Conservation (phyloP, 805 yeast genomes). For the Kazachstania bromeliacearum region DNA sequence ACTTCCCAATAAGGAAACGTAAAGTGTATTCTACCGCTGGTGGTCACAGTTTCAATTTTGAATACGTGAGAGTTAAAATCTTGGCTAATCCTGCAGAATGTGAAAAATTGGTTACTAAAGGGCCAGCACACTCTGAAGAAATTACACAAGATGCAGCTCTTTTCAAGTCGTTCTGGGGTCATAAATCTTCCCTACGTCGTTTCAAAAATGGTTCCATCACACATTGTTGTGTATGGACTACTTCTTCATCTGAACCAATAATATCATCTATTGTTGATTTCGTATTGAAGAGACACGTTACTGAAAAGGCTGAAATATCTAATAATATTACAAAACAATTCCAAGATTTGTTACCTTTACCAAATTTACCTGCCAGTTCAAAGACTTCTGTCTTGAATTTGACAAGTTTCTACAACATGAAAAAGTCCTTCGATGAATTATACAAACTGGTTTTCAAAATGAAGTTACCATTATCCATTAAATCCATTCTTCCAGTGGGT, state of each 20-base stretch:
- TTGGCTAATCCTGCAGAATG: conserved; percentile 60
- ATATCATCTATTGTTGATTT: conserved; percentile 56
- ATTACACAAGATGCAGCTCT: conserved; percentile 42
- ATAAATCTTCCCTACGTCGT: conserved; percentile 72
- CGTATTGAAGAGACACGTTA: conserved; percentile 55
- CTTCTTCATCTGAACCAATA: conserved; percentile 49
- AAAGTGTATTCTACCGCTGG: conserved; percentile 34
- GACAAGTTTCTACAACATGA: conserved; percentile 35
- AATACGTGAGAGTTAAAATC: conserved; percentile 47
- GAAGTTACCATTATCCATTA: conserved; percentile 62
- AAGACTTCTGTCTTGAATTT: conserved; percentile 42
- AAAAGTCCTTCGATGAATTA: conserved; percentile 49
- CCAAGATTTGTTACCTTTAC: conserved; percentile 46
- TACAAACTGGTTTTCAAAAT: conserved; percentile 42
- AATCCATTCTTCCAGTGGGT: conserved; percentile 64
- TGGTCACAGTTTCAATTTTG: conserved; percentile 21
- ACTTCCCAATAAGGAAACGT: conserved; percentile 38
- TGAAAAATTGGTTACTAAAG: conserved; percentile 78
- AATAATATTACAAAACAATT: conserved; percentile 35
- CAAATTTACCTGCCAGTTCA: conserved; percentile 48
- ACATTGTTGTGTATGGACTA: conserved; percentile 83
- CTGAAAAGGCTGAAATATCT: conserved; percentile 28
- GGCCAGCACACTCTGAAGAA: conserved; percentile 62
- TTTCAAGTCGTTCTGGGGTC: conserved; percentile 86
- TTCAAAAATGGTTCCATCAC: conserved; percentile 87